A percentile compares a stretch with the other conserved stretches of the same genome.
Evolutionary conservation across 805 yeast species (phyloP).

Genomic region (Schwanniomyces sp.): DNA sequence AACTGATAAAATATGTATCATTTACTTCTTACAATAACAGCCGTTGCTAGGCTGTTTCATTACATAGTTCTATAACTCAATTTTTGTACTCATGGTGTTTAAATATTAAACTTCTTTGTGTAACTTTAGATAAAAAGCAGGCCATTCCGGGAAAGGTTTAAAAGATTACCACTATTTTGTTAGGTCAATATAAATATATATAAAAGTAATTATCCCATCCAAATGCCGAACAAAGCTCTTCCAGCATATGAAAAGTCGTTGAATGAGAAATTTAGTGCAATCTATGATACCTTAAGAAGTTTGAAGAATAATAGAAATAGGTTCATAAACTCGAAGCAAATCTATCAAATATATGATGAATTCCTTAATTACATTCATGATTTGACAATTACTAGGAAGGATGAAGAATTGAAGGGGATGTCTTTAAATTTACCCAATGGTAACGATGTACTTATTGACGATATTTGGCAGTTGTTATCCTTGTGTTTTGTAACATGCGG

Average conservation of each 20-base stretch:
- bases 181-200: neutral
- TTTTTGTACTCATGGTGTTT: neutral
- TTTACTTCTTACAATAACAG: neutral
- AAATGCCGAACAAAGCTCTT: slow-evolving; percentile 12
- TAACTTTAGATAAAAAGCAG: neutral
- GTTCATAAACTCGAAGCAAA: slow-evolving; percentile 67
- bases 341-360: slow-evolving; percentile 56
- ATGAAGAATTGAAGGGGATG: slow-evolving; percentile 40
- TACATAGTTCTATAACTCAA: neutral
- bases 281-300: slow-evolving; percentile 27
- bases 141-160: neutral
- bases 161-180: neutral
- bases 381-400: slow-evolving; percentile 53
- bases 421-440: slow-evolving; percentile 41
- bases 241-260: slow-evolving; percentile 38
- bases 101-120: slow-evolving; percentile 1
- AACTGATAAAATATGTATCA: neutral
- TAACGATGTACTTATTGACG: slow-evolving; percentile 80
- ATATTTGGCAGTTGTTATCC: slow-evolving; percentile 83
- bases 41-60: neutral
- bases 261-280: slow-evolving; percentile 24
- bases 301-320: slow-evolving; percentile 64
- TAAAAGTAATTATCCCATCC: neutral
- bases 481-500: slow-evolving; percentile 92
- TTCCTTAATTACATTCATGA: slow-evolving; percentile 57